Base-by-base conservation (phyloP, 108 stramenopile genomes). In the Skeletonema menzelii region DNA sequence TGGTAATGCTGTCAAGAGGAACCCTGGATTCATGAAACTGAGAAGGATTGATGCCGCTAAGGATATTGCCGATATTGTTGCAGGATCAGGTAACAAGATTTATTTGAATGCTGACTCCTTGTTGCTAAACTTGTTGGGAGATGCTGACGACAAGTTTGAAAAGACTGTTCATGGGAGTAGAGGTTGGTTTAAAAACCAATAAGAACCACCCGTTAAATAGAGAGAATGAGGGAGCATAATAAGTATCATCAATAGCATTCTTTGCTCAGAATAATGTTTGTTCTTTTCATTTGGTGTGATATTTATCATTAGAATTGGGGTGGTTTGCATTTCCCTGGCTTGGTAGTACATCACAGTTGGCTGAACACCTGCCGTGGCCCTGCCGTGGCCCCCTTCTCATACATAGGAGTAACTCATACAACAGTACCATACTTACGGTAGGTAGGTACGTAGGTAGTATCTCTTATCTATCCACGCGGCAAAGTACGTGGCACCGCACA, bases 21-120 rank as follows among this genome's bases (percentile, higher is more conserved):
- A 99, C 77, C 99, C 98, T 67, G 99, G 97, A 17, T 99, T 99
- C 81, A 93, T 99, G 87, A 94, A 98, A 82, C 89, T 99, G 65
- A 91, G 98, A 63, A 88, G 97, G 61, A 98, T 99, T 82, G 98
- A 99, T 78, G 98, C 98, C 12, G 98, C 99, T 11, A 92, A 91
- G 73, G 98, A 99, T 44, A 99, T 99, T 83, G 98, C 99, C 38
- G 85, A 95, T 69, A 97, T 93, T 69, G 92, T 99, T 5, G 72
- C 88, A 27, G 82, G 75, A 56, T 91, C 89, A 55, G 92, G 92
- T 56, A 99, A 99, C 85, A 97, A 93, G 86, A 91, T 99, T 11
- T 99, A 97, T 81, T 88, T 99, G 80, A 96, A 93, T 78, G 95
- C 98, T 60, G 97, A 99, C 82, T 88, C 91, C 2, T 91, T 99